Base-by-base conservation (phyloP, 768 basidiomycete genomes). In the Agaricus bisporus region DNA sequence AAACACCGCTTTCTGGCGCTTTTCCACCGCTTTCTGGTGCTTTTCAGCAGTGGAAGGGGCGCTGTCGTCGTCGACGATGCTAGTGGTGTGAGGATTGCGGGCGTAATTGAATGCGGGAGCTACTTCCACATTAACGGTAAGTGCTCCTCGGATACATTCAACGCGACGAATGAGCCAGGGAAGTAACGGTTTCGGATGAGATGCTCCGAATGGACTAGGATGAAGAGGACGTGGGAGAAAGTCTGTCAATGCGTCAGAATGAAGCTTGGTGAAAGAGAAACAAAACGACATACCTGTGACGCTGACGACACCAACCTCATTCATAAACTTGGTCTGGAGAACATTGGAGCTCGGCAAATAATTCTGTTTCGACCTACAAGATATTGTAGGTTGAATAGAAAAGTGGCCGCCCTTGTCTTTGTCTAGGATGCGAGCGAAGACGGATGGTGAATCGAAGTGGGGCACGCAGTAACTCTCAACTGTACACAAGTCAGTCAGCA, bases 41-140 rank as follows among this genome's bases (percentile, higher is more conserved):
- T 61, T 53, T 9, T 58, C 57, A 4, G 56, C 55, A 45, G 32
- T n/a, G 18, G n/a, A 15, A 9, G 66, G 64, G 17, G 68, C 59
- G 32, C 63, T 65, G 36, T 71, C 69, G 61, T 85, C 82, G 15
- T 71, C 62, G 50, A 82, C 58, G 59, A 83, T 73, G 26, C 74
- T 65, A 1, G 88, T 87, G 7, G 74, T 79, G 67, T 98, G 95
- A 2, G 73, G 46, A 45, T 83, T 78, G 11, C 88, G 78, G 0
- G 92, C 94, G 61, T 99, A 99, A 68, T 97, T 86, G 81, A 99
- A 99, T 0, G 94, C 95, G 0, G 95, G 95, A 0, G 91, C 92
- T 61, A 91, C 94, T 71, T 98, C 91, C 68, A 98, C 78, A 54
- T 81, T 76, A 49, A 95, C 74, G 0, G 90, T 85, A 29, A 97